Evolutionary conservation across 306 rosid genomes (phyloP), one percentile per base, ranked within the genome.

Genomic region (Myrica gale): DNA sequence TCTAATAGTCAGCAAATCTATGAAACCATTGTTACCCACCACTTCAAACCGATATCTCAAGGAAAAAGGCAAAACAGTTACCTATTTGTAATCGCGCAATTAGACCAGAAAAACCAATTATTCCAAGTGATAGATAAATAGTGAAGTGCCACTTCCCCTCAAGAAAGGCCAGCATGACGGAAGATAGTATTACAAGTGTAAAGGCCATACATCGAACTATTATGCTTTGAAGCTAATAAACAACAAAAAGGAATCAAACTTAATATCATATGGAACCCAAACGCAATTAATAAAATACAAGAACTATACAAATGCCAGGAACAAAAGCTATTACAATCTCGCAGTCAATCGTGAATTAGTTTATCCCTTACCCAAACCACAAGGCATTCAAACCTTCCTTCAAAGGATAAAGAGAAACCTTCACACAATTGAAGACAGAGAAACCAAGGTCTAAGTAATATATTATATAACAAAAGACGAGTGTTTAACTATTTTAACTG

Each of bases 1-100:
- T n/a, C n/a, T n/a, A n/a, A n/a, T n/a, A n/a, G n/a, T 65, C 42
- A 65, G 37, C 70, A 65, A 41, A 42, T 60, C 26, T 65, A 65
- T 65, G 13, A 42, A 41, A 65, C 47, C 70, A 17, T 41, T 7
- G 67, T 32, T 13, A 7, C 16, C 43, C 44, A 26, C 41, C 19
- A 5, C 56, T 12, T 52, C 56, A 17, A 52, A 52, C 13, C 6
- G 20, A 52, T 52, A 52, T 52, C 5, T 52, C 5, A 52, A 15
- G 19, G n/a, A 1, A 52, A 52, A 15, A 52, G 20, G 5, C 1
- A 52, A 52, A 52, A 16, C 0, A 15, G 4, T 17, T 15, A 52
- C n/a, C 56, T 9, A 52, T 16, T 13, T 0, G 37, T 20, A 9
- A 56, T 6, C 13, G 1, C 37, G 12, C 9, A 56, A 7, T 20